Evolutionary conservation across 495 filamentous ascomycete genomes (phyloP), one percentile per base, ranked within the genome.

Genomic region (Trichocladium uniseriatum): DNA sequence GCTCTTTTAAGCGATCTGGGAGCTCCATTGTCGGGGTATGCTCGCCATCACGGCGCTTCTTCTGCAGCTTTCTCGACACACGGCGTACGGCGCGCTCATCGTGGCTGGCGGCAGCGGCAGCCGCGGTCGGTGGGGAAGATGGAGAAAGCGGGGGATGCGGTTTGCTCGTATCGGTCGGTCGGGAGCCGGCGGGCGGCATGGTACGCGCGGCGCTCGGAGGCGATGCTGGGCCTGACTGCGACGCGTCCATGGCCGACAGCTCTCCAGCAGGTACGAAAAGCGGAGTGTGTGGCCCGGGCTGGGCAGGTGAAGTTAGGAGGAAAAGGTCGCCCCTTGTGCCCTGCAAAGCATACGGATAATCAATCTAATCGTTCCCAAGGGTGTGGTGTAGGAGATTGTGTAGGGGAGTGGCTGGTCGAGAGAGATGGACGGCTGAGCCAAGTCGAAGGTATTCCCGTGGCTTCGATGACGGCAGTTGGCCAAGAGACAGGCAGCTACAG

Each of bases 1-100:
- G 80, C 61, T 87, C 80, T 59, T 77, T 79, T 40, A 94, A 77
- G 20, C 81, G 81, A 14, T 91, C 87, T 15, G 89, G 89, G 18
- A 92, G 71, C 49, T 84, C 80, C 72, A 86, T 78, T 2, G 83
- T 80, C 28, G 77, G 71, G 22, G 74, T 69, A 42, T 81, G 78
- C 46, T 70, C 63, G 20, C 69, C 65, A 32, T 80, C 75, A 37
- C 48, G 58, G 47, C 72, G 73, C 51, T 65, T 77, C 65, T 80
- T 82, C n/a, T 75, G 76, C 45, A 83, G 65, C 63, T 77, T 82
- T 38, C 78, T 64, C 22, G 63, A 66, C 6, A 68, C 54, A 42
- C 63, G 68, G 41, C 66, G 62, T 20, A 38, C 55, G 7, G 55
- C 39, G 34, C 43, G 55, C 10, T 58, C 55, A n/a, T 64, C 61